Percentiles rank a stretch among this genome's conserved stretches.
Conservation (phyloP, 2,329 filamentous ascomycete species). For the Neopestalotiopsis sp. region DNA sequence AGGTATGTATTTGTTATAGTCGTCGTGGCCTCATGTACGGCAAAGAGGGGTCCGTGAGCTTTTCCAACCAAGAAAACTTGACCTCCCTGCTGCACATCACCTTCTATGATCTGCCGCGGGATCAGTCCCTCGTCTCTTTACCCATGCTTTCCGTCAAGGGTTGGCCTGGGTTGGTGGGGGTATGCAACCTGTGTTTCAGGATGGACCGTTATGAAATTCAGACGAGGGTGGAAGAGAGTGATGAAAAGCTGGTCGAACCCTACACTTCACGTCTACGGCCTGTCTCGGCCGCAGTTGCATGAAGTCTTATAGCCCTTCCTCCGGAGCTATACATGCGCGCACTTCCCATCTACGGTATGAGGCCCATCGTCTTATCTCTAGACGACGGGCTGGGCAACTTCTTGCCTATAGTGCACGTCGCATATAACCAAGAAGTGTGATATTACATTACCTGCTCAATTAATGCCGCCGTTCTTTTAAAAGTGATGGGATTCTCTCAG, state of each 20-base stretch:
- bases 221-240: neutral
- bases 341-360: slow-evolving; percentile 4
- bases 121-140: neutral
- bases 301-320: neutral
- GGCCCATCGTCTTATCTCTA: slow-evolving; percentile 4
- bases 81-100: neutral
- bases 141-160: neutral
- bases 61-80: too few relatives aligned
- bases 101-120: neutral
- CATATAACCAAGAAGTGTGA: neutral
- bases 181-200: neutral
- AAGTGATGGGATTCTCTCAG: neutral
- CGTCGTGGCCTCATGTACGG: too few relatives aligned
- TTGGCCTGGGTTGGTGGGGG: neutral
- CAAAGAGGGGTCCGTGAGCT: neutral
- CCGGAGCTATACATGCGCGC: neutral
- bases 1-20: too few relatives aligned
- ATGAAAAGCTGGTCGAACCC: too few relatives aligned
- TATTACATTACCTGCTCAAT: neutral
- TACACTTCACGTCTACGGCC: neutral
- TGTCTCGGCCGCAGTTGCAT: neutral
- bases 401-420: neutral
- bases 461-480: neutral
- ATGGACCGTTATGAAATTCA: neutral
- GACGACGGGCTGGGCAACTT: neutral